Percentiles rank a stretch among this genome's conserved stretches.
Conservation (phyloP, 139 green algal genomes). For the Chlorella sp. region DNA sequence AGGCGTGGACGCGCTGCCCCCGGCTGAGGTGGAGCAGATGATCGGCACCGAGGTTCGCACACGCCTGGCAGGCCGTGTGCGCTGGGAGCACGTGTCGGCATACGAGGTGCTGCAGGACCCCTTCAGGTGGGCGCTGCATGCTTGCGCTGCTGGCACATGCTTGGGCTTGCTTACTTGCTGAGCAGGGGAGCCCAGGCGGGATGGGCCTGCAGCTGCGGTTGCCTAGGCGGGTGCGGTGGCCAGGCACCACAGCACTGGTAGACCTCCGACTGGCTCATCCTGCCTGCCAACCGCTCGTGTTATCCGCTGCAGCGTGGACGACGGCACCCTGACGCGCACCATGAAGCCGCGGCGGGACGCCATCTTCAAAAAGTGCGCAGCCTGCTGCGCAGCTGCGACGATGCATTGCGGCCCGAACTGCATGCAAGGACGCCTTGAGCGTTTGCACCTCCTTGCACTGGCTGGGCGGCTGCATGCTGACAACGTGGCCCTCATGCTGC, state of each 20-base stretch:
- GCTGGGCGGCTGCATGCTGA: too few relatives aligned
- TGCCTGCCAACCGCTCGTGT: too few relatives aligned
- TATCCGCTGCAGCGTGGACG: constrained; percentile 64
- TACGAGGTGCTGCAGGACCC: constrained; percentile 62
- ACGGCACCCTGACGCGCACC: constrained; percentile 92
- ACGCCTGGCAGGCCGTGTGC: background rate
- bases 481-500: too few relatives aligned
- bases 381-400: too few relatives aligned
- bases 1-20: constrained; percentile 40
- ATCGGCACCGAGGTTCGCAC: constrained; percentile 52
- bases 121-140: constrained; percentile 47
- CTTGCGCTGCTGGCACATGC: too few relatives aligned
- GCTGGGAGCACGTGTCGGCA: constrained; percentile 62
- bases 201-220: background rate
- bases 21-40: constrained; percentile 48
- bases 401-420: too few relatives aligned
- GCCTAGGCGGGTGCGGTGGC: background rate
- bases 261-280: too few relatives aligned
- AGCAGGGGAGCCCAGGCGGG: too few relatives aligned
- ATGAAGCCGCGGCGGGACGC: constrained; percentile 85
- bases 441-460: too few relatives aligned
- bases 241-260: too few relatives aligned
- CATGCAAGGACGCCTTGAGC: too few relatives aligned
- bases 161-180: too few relatives aligned
- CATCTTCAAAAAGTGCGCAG: constrained; percentile 59